phyloP scores from a whole-genome alignment of 176 grass and related monocot genomes.

The Themeda triandra region DNA sequence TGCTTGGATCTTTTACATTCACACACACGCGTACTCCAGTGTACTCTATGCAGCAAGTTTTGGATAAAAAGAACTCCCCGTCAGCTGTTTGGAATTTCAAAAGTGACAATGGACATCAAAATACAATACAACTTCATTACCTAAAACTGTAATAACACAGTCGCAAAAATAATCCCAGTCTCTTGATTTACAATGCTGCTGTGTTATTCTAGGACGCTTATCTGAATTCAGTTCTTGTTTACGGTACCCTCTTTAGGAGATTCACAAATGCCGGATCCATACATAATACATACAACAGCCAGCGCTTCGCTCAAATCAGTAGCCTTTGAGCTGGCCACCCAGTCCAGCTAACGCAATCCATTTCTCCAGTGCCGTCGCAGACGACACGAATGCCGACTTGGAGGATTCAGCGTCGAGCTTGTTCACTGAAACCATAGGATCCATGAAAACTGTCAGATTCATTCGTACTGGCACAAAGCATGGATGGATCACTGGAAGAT shows the following conservation, averaged over 20 bases:
- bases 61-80: background rate
- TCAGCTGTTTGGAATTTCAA: background rate
- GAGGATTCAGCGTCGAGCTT: slow-evolving; percentile 70
- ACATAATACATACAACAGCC: background rate
- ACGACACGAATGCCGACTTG: slow-evolving; percentile 79
- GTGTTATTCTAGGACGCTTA: background rate
- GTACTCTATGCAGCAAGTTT: background rate
- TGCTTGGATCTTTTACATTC: too few relatives aligned
- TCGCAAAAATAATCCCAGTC: background rate
- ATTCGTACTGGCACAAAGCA: background rate
- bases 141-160: background rate
- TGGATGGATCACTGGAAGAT: background rate
- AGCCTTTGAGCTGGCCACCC: slow-evolving; percentile 72
- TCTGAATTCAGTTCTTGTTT: background rate
- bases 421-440: slow-evolving; percentile 48
- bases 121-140: background rate
- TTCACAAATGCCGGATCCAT: slow-evolving; percentile 7
- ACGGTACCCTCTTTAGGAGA: slow-evolving; percentile 24
- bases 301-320: slow-evolving; percentile 5
- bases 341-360: slow-evolving; percentile 73
- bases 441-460: background rate
- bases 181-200: background rate
- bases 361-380: slow-evolving; percentile 79
- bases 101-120: background rate
- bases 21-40: too few relatives aligned